phyloP scores from a whole-genome alignment of 1,139 yeast genomes.

The Meyerozyma sp. region DNA sequence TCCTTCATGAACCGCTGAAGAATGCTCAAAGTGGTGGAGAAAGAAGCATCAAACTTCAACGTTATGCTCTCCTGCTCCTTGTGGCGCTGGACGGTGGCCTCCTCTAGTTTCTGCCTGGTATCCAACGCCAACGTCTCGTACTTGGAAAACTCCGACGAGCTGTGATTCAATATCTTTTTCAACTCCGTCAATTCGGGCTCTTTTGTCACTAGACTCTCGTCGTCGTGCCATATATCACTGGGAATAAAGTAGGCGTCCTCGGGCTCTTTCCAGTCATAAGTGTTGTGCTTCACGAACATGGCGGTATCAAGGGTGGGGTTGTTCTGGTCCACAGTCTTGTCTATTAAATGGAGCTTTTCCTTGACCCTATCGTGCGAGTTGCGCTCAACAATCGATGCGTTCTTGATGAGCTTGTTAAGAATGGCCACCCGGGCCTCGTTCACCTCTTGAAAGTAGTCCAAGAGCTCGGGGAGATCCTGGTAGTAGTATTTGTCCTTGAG shows the following conservation, averaged over 20 bases:
- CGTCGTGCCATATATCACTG: slow-evolving; percentile 95
- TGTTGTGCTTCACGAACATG: slow-evolving; percentile 90
- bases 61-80: slow-evolving; percentile 26
- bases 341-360: slow-evolving; percentile 49
- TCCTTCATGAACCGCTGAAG: slow-evolving; percentile 63
- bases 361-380: slow-evolving; percentile 49
- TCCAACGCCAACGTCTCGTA: slow-evolving; percentile 40
- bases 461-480: slow-evolving; percentile 88
- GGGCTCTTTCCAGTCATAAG: slow-evolving; percentile 76
- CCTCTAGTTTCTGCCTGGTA: slow-evolving; percentile 49
- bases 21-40: slow-evolving; percentile 50
- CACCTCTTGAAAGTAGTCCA: slow-evolving; percentile 81
- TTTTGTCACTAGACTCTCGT: slow-evolving; percentile 65
- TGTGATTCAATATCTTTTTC: slow-evolving; percentile 51
- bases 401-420: slow-evolving; percentile 63
- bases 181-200: slow-evolving; percentile 63
- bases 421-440: slow-evolving; percentile 75
- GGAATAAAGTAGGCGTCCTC: slow-evolving; percentile 81
- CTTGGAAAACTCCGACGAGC: slow-evolving; percentile 42
- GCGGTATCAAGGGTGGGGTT: slow-evolving; percentile 72
- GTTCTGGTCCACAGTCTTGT: slow-evolving; percentile 62
- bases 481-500: slow-evolving; percentile 88
- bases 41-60: slow-evolving; percentile 47
- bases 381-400: slow-evolving; percentile 62
- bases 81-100: slow-evolving; percentile 33